A percentile compares a stretch with the other conserved stretches of the same genome.
phyloP scores from a whole-genome alignment of 768 basidiomycete species.

The Pisolithus albus region DNA sequence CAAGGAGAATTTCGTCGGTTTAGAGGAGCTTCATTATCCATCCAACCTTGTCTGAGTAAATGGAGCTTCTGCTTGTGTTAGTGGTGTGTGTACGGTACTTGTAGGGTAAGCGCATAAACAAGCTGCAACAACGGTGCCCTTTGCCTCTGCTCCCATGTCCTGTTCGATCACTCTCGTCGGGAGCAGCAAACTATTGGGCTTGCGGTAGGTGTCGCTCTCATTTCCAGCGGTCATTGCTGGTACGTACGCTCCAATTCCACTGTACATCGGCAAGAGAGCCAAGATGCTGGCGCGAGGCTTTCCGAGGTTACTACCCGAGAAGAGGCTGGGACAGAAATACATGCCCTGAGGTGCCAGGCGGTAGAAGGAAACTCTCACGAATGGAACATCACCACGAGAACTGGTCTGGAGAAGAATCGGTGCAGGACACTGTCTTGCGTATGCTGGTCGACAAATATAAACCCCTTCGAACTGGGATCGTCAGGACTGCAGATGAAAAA shows the following conservation, averaged over 20 bases:
- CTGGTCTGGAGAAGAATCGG: conserved; percentile 74
- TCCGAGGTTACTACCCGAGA: conserved; percentile 58
- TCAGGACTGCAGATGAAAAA: conserved; percentile 61
- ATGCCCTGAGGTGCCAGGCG: conserved; percentile 6
- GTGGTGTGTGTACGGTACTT: background rate
- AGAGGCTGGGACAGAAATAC: conserved; percentile 33
- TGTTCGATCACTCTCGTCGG: background rate
- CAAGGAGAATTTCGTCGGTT: conserved; percentile 91
- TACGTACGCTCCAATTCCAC: conserved; percentile 4
- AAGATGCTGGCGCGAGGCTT: conserved; percentile 50
- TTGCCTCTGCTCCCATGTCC: background rate
- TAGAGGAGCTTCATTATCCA: conserved; percentile 79
- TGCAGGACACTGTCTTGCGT: conserved; percentile 63
- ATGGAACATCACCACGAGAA: conserved; percentile 49
- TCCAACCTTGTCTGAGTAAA: conserved; percentile 63
- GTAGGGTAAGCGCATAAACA: background rate
- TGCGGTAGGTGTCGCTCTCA: background rate
- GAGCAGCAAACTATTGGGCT: background rate
- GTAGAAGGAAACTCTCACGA: conserved; percentile 16
- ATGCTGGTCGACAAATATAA: conserved; percentile 89
- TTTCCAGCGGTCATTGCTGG: background rate
- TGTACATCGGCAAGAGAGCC: conserved; percentile 6
- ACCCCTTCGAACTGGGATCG: conserved; percentile 57
- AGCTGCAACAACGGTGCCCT: background rate
- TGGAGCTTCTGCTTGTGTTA: background rate